These are phyloP conservation scores for Penicillium griseofulvum DNA, from an alignment of 2,329 filamentous ascomycete genomes.

Conservation along the genomic window DNA sequence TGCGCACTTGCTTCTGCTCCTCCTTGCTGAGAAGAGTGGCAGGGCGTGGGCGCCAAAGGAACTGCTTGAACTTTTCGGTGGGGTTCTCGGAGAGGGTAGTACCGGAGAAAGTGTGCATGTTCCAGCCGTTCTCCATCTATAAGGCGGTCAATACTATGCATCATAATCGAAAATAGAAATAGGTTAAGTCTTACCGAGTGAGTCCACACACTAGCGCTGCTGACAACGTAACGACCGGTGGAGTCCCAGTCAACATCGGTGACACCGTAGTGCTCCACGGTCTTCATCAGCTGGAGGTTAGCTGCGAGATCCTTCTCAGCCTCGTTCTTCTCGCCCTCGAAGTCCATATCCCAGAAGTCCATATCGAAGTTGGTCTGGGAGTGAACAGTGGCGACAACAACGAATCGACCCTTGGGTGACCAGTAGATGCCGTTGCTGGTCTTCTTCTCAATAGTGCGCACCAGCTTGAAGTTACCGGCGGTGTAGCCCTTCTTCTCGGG, in stretches of 20 bases:
- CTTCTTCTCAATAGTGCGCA: conserved; percentile 96
- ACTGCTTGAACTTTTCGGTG: conserved; percentile 97
- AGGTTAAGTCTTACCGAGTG: conserved; percentile 68
- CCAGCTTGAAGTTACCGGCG: conserved; percentile 92
- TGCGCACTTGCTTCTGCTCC: conserved; percentile 95
- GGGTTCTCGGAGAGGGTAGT: conserved; percentile 84
- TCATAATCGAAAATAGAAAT: conserved; percentile 2
- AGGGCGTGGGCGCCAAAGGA: conserved; percentile 89
- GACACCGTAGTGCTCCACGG: conserved; percentile 91
- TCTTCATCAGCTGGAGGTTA: conserved; percentile 93
- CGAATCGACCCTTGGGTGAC: conserved; percentile 93
- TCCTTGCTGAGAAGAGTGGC: conserved; percentile 90
- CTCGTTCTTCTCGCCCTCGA: conserved; percentile 93
- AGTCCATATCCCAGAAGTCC: conserved; percentile 97
- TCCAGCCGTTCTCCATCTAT: conserved; percentile 99
- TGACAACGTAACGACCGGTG: conserved; percentile 89
- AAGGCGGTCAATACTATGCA: conserved; percentile 18
- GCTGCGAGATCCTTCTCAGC: conserved; percentile 90
- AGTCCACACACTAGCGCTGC: conserved; percentile 92
- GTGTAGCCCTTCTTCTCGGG: conserved; percentile 88
- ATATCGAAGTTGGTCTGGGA: conserved; percentile 93
- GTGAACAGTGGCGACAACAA: conserved; percentile 87
- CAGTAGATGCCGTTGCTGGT: conserved; percentile 99
- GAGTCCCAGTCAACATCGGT: conserved; percentile 99
- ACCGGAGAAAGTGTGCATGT: conserved; percentile 95